Conservation (phyloP, 106 monocot genomes). For the Posidonia australis region DNA sequence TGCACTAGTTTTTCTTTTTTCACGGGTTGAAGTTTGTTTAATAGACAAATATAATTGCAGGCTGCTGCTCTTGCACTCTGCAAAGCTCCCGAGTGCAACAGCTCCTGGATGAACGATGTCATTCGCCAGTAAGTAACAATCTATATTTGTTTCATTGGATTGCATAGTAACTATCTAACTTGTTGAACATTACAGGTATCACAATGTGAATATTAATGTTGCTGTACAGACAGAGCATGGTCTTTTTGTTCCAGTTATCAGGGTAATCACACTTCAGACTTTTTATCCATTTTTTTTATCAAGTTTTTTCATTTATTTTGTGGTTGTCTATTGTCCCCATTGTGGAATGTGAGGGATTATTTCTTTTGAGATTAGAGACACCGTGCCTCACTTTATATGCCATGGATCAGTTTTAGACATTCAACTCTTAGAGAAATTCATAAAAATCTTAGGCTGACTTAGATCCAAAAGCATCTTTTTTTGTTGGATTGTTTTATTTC, state of each 20-base stretch:
- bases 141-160: not conserved
- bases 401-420: not conserved
- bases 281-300: not conserved
- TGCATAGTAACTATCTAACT: not conserved
- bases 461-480: no score
- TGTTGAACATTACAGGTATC: slow-evolving; percentile 30
- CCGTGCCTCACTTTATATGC: no score
- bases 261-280: slow-evolving; percentile 28
- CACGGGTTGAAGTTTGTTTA: not conserved
- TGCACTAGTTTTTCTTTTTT: no score
- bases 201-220: slow-evolving; percentile 84
- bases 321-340: no score
- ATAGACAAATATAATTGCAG: slow-evolving; percentile 20
- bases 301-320: no score
- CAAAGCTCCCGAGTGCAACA: slow-evolving; percentile 94
- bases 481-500: no score
- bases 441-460: no score
- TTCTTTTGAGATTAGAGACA: no score
- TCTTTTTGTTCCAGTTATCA: slow-evolving; percentile 89
- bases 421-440: not conserved
- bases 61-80: slow-evolving; percentile 97
- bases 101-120: slow-evolving; percentile 98
- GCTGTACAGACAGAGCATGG: slow-evolving; percentile 96
- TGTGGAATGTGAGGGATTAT: no score
- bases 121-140: slow-evolving; percentile 72